Base-by-base conservation (phyloP, 768 basidiomycete genomes). In the Leccinum pellstonianum region DNA sequence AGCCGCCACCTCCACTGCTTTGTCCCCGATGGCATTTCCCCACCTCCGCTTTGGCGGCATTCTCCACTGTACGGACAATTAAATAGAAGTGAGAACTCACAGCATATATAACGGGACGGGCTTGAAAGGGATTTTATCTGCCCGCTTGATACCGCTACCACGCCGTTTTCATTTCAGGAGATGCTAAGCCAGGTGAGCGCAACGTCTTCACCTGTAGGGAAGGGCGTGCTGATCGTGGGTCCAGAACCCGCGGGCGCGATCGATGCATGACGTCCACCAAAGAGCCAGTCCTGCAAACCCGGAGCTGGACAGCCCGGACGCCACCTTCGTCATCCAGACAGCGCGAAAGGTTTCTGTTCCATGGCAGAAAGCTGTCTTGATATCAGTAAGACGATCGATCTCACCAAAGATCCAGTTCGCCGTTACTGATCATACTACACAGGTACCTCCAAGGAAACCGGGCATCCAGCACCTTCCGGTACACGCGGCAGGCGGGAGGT, bases 361-460 rank as follows among this genome's bases (percentile, higher is more conserved):
- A 43, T 60, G 52, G 59, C 63, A 62, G 43, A 70, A 56, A 47
- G 73, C 65, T 2, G 52, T 61, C 48, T 41, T 73, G 54, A 55
- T 73, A 54, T 64, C 48, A 48, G 72, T 71, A 43, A 60, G 64
- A 17, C 14, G 5, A 27, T 43, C 21, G 5, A 19, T 46, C 43
- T 46, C 19, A 46, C 33, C 7, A 7, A 53, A 21, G 35, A 27
- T 11, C 46, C 12, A 27, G 23, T 58, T 37, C 56, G 54, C 46
- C n/a, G 21, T 55, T 55, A 57, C 63, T 54, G 25, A 69, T 56
- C 48, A 11, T 25, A 46, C 43, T 41, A 14, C 12, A 19, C 59
- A 74, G 73, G 66, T 74, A 17, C 67, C 73, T 31, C 66, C 71
- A 46, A 66, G 59, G 49, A 58, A 63, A 29, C 27, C 59, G 41